Conservation (phyloP, 257 asterid genomes). For the Gentiana dahurica region DNA sequence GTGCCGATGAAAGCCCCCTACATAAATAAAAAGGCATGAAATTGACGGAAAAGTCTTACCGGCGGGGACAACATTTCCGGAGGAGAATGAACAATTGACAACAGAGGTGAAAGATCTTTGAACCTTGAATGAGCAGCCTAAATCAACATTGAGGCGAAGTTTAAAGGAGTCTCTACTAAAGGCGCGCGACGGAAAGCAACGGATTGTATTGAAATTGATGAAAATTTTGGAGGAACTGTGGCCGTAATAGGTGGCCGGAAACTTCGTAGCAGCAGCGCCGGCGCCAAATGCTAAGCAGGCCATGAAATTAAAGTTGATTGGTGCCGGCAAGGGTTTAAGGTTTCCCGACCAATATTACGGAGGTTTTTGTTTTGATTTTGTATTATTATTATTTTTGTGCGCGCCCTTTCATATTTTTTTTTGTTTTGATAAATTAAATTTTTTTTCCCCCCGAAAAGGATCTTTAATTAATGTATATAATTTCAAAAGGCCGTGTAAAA, state of each 20-base stretch:
- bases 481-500: too few species aligned
- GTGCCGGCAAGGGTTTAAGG: too few species aligned
- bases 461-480: too few species aligned
- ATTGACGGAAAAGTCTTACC: conserved; percentile 4
- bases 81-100: conserved; percentile 17
- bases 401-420: too few species aligned
- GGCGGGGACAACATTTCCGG: conserved; percentile 17
- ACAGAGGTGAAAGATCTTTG: conserved; percentile 14
- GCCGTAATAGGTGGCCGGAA: conserved; percentile 8
- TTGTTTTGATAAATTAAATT: too few species aligned
- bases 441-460: too few species aligned
- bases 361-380: too few species aligned
- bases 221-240: conserved; percentile 15
- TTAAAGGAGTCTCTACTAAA: conserved; percentile 16
- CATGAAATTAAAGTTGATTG: conserved; percentile 9
- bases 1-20: too few species aligned
- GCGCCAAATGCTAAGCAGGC: conserved; percentile 19
- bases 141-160: conserved; percentile 15
- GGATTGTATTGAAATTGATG: conserved; percentile 4
- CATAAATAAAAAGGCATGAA: too few species aligned
- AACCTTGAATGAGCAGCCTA: conserved; percentile 12
- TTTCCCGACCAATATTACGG: too few species aligned
- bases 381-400: too few species aligned
- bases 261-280: conserved; percentile 12
- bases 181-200: conserved; percentile 13